Base-by-base conservation (phyloP, 768 basidiomycete genomes). In the Trametes maxima region DNA sequence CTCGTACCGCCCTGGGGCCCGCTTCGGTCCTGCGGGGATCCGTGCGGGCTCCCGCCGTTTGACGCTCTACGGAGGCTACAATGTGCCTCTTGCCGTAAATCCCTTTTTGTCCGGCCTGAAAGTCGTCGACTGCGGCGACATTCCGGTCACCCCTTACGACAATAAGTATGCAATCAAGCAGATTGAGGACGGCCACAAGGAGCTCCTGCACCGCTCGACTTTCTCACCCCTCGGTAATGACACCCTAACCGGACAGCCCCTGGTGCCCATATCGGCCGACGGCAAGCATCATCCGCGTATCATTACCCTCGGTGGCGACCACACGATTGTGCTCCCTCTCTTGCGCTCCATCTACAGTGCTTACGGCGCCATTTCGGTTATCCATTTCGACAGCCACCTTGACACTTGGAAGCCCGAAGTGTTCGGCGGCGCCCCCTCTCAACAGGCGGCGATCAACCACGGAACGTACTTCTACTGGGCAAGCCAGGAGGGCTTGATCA, bases 391-490 rank as follows among this genome's bases (percentile, higher is more conserved):
- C 72, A 88, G 89, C 35, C 90, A 94, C 74, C 81, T 92, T 37
- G 88, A 90, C 68, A 90, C 88, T 12, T 90, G 88, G 89, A 88
- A 87, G 68, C 87, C 88, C 4, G 77, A 82, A 35, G 85, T 89
- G 11, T 90, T 90, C 68, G 89, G 89, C 22, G 88, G 87, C 11
- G 85, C 89, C 3, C 88, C 87, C 3, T 87, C 87, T 25, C 79
- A 80, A 0, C 86, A 87, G 59, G 89, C 88, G 0, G 85, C 86
- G 21, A 86, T 95, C 64, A 94, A 90, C 62, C 93, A 95, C 61
- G 93, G 92, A 13, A 92, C 90, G 2, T 94, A 94, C 77, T 95
- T 95, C 74, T 94, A 92, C 75, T 90, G 90, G 82, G 94, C 94
- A 0, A 86, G 85, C 61, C 83, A 88, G 66, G 90, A 93, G 68